phyloP scores from a whole-genome alignment of 495 filamentous ascomycete genomes.

The Rostrohypoxylon terebratum region DNA sequence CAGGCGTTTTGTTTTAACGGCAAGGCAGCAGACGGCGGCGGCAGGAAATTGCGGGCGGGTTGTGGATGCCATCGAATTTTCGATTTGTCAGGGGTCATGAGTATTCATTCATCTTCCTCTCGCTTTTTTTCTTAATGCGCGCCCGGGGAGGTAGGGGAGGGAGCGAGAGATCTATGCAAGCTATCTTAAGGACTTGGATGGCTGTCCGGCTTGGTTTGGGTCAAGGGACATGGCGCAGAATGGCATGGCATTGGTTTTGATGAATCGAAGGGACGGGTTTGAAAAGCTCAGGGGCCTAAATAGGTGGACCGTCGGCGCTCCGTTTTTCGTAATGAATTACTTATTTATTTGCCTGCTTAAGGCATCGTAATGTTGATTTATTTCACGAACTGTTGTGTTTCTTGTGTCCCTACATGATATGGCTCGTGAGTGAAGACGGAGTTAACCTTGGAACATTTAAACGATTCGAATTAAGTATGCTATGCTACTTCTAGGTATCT shows the following conservation, averaged over 20 bases:
- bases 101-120: constrained; percentile 13
- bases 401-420: not conserved
- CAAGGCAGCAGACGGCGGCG: constrained; percentile 1
- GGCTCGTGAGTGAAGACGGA: not conserved
- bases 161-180: not conserved
- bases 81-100: constrained; percentile 16
- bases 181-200: not conserved
- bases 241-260: not conserved
- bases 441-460: not conserved
- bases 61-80: not conserved
- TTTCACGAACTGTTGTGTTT: not conserved
- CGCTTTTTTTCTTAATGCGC: not conserved
- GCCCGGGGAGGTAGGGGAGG: not conserved
- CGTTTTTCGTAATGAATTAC: not conserved
- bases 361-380: constrained; percentile 15
- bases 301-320: not conserved
- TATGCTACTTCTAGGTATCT: constrained; percentile 8
- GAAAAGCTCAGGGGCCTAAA: constrained; percentile 1
- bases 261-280: constrained; percentile 11
- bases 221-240: not conserved
- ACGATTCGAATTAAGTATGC: not conserved
- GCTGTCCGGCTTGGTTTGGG: not conserved
- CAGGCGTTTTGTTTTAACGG: constrained; percentile 35
- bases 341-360: not conserved
- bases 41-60: not conserved